Percentiles rank a stretch among this genome's conserved stretches.
Conservation (phyloP, 176 grass and related monocot genomes). For the Lolium multiflorum region DNA sequence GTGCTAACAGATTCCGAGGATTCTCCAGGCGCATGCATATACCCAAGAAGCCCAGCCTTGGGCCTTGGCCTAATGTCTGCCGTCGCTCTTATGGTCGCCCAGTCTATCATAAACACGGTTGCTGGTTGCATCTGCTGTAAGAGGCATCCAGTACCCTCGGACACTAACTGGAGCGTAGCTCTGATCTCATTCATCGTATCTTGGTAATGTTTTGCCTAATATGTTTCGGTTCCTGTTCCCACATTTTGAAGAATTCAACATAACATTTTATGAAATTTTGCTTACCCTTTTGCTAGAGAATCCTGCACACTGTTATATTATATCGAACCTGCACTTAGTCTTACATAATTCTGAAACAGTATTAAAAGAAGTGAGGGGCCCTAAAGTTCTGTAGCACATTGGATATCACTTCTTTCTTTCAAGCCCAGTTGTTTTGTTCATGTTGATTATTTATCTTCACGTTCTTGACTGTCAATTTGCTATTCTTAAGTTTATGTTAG, state of each 20-base stretch:
- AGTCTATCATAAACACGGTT: conserved; percentile 78
- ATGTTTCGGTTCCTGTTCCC: neutral
- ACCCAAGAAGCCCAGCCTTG: conserved; percentile 87
- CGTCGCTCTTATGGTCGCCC: conserved; percentile 72
- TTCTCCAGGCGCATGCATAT: conserved; percentile 61
- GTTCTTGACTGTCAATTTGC: neutral
- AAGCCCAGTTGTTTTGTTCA: neutral
- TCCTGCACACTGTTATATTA: neutral
- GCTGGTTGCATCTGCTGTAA: conserved; percentile 98
- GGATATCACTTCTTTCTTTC: neutral
- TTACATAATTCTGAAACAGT: conserved; percentile 1
- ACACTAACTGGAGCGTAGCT: conserved; percentile 91
- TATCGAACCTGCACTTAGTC: neutral
- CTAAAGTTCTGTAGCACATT: neutral
- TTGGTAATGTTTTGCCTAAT: conserved; percentile 63
- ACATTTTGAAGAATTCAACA: neutral
- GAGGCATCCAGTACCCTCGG: conserved; percentile 74
- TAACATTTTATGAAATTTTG: neutral
- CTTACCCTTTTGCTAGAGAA: neutral
- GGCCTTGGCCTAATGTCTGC: conserved; percentile 78
- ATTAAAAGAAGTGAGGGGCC: neutral
- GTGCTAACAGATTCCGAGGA: conserved; percentile 42
- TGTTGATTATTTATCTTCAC: conserved; percentile 12
- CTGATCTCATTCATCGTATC: conserved; percentile 92
- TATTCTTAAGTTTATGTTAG: neutral